phyloP scores from a whole-genome alignment of 306 rosid species.

The Clitoria ternatea region DNA sequence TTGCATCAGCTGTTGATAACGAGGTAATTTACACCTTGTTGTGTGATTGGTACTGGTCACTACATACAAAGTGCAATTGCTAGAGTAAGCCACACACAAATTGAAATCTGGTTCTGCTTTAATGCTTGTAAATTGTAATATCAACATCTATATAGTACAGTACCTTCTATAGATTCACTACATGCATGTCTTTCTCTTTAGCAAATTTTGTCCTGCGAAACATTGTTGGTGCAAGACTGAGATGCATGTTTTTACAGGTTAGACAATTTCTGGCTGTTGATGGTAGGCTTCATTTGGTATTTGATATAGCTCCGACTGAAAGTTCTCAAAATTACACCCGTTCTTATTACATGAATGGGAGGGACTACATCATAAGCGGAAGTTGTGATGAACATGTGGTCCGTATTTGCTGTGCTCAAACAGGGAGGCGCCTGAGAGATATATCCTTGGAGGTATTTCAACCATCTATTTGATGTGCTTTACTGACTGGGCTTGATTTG shows the following conservation, averaged over 20 bases:
- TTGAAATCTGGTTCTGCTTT: slow-evolving; percentile 12
- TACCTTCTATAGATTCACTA: slow-evolving; percentile 1
- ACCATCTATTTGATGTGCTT: slow-evolving; percentile 9
- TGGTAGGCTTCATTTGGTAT: slow-evolving; percentile 78
- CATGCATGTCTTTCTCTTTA: not conserved
- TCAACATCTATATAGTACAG: not conserved
- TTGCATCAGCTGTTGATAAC: slow-evolving; percentile 78
- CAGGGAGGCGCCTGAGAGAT: slow-evolving; percentile 80
- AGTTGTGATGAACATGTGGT: slow-evolving; percentile 85
- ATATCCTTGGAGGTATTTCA: slow-evolving; percentile 64
- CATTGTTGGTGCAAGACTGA: slow-evolving; percentile 19
- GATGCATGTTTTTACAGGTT: slow-evolving; percentile 44
- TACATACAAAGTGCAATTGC: too few relatives aligned
- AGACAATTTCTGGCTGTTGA: slow-evolving; percentile 75
- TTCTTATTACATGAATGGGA: slow-evolving; percentile 83
- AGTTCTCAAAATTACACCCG: slow-evolving; percentile 79
- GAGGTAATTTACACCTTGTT: slow-evolving; percentile 46
- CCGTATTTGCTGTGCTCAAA: slow-evolving; percentile 82
- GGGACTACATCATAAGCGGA: slow-evolving; percentile 82
- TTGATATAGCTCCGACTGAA: slow-evolving; percentile 67
- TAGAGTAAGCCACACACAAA: slow-evolving; percentile 2
- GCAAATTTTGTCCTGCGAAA: not conserved
- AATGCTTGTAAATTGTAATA: not conserved
- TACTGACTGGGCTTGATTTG: not conserved
- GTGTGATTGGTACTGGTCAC: not conserved